Evolutionary conservation across 2,329 filamentous ascomycete species (phyloP).

Genomic region (Elsinoe necatrix): DNA sequence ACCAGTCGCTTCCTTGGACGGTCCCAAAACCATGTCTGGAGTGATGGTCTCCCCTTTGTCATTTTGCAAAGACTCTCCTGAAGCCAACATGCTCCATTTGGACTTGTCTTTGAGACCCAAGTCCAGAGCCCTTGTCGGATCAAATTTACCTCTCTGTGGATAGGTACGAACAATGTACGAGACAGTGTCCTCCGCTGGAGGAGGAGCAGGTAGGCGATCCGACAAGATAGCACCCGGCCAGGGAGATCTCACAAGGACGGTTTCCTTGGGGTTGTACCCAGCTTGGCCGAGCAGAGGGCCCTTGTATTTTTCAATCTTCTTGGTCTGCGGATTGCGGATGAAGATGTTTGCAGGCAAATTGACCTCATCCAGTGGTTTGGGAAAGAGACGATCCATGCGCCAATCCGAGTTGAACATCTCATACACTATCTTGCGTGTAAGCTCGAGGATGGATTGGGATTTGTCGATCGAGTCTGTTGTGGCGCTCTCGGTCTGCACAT

Average conservation of each 20-base stretch:
- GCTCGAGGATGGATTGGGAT: constrained; percentile 20
- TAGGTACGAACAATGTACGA: constrained; percentile 81
- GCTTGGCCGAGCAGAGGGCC: constrained; percentile 55
- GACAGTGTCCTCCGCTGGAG: constrained; percentile 58
- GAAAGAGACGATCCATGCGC: constrained; percentile 60
- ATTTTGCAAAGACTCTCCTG: constrained; percentile 55
- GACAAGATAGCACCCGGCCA: constrained; percentile 64
- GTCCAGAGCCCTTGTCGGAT: constrained; percentile 53
- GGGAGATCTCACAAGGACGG: constrained; percentile 63
- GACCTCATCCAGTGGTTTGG: constrained; percentile 58
- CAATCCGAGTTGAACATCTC: constrained; percentile 74
- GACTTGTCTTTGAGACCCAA: constrained; percentile 55
- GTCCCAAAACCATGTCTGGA: constrained; percentile 76
- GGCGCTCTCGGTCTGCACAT: constrained; percentile 23
- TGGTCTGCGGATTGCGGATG: constrained; percentile 51
- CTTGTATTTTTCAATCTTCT: constrained; percentile 59
- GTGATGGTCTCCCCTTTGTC: constrained; percentile 62
- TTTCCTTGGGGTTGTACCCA: constrained; percentile 49
- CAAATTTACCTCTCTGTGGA: constrained; percentile 71
- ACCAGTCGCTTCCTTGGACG: constrained; percentile 58
- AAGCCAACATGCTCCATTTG: constrained; percentile 53
- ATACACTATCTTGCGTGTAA: constrained; percentile 53
- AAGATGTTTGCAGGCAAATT: constrained; percentile 63
- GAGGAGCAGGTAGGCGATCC: constrained; percentile 57
- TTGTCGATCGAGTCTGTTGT: constrained; percentile 33